A percentile compares a stretch with the other conserved stretches of the same genome.
Conservation (phyloP, 108 stramenopile genomes). For the Mediolabrus comicus region DNA sequence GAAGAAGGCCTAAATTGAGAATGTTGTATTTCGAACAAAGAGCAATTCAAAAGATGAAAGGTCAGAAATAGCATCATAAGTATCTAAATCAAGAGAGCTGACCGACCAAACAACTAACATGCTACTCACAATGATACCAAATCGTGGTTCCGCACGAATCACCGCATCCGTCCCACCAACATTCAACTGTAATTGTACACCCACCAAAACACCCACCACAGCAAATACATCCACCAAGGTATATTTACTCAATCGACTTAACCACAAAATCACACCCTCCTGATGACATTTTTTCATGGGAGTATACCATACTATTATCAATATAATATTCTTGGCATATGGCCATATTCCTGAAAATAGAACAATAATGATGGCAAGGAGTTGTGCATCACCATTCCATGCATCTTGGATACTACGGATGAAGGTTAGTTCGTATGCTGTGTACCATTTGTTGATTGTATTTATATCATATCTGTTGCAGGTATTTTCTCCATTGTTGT, state of each 20-base stretch:
- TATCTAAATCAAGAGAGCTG: neutral
- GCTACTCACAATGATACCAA: constrained; percentile 31
- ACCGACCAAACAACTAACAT: neutral
- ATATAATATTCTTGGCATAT: constrained; percentile 47
- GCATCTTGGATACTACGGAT: constrained; percentile 44
- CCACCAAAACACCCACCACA: constrained; percentile 40
- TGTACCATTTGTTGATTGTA: constrained; percentile 33
- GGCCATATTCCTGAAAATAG: constrained; percentile 53
- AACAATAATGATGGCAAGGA: constrained; percentile 49
- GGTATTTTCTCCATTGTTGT: constrained; percentile 6
- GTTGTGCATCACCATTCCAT: constrained; percentile 54
- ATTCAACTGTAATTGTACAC: constrained; percentile 48
- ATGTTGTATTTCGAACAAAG: neutral
- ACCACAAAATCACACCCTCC: constrained; percentile 32
- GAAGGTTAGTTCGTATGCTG: constrained; percentile 45
- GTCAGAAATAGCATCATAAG: too few species aligned
- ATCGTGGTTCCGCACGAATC: constrained; percentile 44
- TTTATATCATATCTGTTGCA: constrained; percentile 42
- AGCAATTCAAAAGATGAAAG: neutral
- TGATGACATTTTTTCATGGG: constrained; percentile 22
- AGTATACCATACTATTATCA: constrained; percentile 42
- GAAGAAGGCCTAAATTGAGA: constrained; percentile 23
- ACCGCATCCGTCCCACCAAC: constrained; percentile 44
- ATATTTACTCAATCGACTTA: constrained; percentile 44
- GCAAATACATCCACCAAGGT: constrained; percentile 56